phyloP scores from a whole-genome alignment of 805 yeast species.

The Barnettozyma botsteinii region DNA sequence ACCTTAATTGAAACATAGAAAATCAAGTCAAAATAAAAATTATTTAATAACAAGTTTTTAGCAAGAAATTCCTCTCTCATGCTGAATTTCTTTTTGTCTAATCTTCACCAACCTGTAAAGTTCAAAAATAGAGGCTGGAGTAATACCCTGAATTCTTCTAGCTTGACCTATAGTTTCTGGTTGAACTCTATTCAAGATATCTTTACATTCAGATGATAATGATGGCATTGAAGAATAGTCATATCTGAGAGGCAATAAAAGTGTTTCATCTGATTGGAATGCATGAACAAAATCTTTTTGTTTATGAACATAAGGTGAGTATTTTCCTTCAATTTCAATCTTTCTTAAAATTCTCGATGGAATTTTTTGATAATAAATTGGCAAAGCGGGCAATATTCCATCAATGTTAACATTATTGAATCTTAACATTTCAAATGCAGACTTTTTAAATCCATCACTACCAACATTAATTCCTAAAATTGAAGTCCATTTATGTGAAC shows the following conservation, averaged over 20 bases:
- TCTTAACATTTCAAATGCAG: conserved; percentile 69
- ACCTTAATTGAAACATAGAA: too few relatives aligned
- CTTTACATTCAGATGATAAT: conserved; percentile 71
- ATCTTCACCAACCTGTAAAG: conserved; percentile 48
- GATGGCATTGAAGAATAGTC: conserved; percentile 56
- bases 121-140: conserved; percentile 88
- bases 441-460: conserved; percentile 45
- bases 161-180: conserved; percentile 96
- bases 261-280: conserved; percentile 74
- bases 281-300: conserved; percentile 70
- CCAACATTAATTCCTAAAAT: conserved; percentile 42
- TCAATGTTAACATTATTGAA: conserved; percentile 37
- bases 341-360: conserved; percentile 48
- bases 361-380: conserved; percentile 24
- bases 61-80: background rate
- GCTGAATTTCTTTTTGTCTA: conserved; percentile 19
- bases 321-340: conserved; percentile 73
- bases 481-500: conserved; percentile 62
- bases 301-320: conserved; percentile 70
- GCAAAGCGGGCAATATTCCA: conserved; percentile 13
- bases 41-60: too few relatives aligned
- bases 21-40: too few relatives aligned
- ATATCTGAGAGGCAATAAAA: conserved; percentile 62
- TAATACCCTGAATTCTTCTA: conserved; percentile 86
- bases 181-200: conserved; percentile 61